Conservation (phyloP, 2,329 filamentous ascomycete genomes). For the Trichoderma atrobrunneum region DNA sequence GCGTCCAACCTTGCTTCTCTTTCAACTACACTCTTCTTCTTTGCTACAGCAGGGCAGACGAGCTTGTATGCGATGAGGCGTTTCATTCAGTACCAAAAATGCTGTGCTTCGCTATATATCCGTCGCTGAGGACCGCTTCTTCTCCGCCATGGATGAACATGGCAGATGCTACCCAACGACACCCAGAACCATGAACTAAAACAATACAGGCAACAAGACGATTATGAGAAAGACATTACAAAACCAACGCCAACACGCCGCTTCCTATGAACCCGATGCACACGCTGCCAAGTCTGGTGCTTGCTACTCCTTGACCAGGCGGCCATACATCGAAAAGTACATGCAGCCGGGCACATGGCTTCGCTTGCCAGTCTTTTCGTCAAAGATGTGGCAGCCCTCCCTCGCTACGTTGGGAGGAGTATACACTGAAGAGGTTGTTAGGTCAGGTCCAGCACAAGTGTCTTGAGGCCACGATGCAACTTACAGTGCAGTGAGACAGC, state of each 20-base stretch:
- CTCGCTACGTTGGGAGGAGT: constrained; percentile 86
- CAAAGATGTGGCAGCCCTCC: constrained; percentile 78
- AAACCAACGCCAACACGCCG: constrained; percentile 11
- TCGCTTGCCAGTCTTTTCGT: constrained; percentile 70
- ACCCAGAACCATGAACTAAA: constrained; percentile 17
- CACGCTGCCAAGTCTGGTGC: neutral
- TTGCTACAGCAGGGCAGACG: neutral
- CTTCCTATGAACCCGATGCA: neutral
- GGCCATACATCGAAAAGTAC: constrained; percentile 66
- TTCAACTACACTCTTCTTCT: constrained; percentile 24
- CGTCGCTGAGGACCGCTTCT: constrained; percentile 6
- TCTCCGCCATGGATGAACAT: neutral
- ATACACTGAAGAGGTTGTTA: constrained; percentile 54
- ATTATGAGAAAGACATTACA: neutral
- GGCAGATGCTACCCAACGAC: constrained; percentile 15
- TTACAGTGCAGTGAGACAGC: constrained; percentile 79
- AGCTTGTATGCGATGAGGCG: constrained; percentile 18
- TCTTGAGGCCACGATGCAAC: constrained; percentile 33
- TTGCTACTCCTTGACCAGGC: constrained; percentile 42
- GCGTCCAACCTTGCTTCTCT: constrained; percentile 17
- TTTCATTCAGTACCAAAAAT: constrained; percentile 25
- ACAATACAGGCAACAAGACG: neutral
- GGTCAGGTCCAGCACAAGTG: constrained; percentile 35
- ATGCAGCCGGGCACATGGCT: constrained; percentile 68
- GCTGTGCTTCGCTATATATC: constrained; percentile 18